Evolutionary conservation across 257 asterid species (phyloP).

Genomic region (Dorcoceras hygrometricum): DNA sequence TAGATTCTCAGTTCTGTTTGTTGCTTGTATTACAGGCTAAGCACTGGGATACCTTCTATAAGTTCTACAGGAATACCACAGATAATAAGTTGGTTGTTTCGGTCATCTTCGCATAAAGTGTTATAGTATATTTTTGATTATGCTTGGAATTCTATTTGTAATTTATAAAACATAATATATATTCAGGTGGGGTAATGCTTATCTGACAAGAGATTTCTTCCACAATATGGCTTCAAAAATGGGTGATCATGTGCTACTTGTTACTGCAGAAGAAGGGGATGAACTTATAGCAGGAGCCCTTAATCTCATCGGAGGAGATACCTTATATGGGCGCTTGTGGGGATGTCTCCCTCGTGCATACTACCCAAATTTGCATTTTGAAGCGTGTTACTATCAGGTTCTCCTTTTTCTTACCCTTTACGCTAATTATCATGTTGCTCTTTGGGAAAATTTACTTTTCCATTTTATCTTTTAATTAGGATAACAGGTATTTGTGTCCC

Average conservation of each 20-base stretch:
- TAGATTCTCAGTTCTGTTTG: constrained; percentile 20
- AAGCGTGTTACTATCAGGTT: constrained; percentile 98
- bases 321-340: constrained; percentile 93
- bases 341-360: constrained; percentile 88
- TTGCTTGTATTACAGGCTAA: constrained; percentile 53
- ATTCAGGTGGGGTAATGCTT: constrained; percentile 94
- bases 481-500: neutral
- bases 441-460: neutral
- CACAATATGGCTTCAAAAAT: constrained; percentile 86
- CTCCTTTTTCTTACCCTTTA: constrained; percentile 14
- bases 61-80: constrained; percentile 89
- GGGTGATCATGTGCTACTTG: constrained; percentile 80
- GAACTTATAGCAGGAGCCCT: constrained; percentile 89
- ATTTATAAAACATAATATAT: constrained; percentile 14
- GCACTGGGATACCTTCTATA: constrained; percentile 93
- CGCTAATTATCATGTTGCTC: neutral
- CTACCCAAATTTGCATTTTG: constrained; percentile 88
- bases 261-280: constrained; percentile 82
- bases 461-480: constrained; percentile 2
- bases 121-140: constrained; percentile 12
- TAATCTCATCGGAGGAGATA: constrained; percentile 87
- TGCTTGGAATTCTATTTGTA: constrained; percentile 14
- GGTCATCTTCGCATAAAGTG: constrained; percentile 6
- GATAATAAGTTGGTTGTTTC: constrained; percentile 52
- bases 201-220: constrained; percentile 91